Percentiles rank a stretch among this genome's conserved stretches.
Evolutionary conservation across 2,329 filamentous ascomycete genomes (phyloP).

Genomic region (Stagonosporopsis chrysanthemi): DNA sequence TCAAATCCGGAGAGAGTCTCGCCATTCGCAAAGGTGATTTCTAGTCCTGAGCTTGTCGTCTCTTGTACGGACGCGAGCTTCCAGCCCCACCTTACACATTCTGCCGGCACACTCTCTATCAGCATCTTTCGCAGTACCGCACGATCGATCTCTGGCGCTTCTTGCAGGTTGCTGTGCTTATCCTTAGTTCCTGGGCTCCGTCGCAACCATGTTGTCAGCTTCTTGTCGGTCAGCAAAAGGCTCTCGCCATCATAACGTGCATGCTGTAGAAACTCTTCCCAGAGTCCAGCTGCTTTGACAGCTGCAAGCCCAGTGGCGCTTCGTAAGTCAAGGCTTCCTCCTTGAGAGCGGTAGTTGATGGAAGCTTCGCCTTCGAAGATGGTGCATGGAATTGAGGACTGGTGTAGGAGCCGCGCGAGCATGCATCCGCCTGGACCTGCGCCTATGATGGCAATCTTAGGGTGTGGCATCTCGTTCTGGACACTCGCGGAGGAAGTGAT

Average conservation of each 20-base stretch:
- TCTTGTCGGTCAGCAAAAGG: slow-evolving; percentile 52
- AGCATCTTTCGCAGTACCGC: slow-evolving; percentile 31
- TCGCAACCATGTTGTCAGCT: slow-evolving; percentile 33
- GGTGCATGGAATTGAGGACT: slow-evolving; percentile 54
- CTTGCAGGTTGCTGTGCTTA: slow-evolving; percentile 19
- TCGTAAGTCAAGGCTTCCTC: slow-evolving; percentile 63
- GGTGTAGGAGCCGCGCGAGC: slow-evolving; percentile 61
- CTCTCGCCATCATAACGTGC: slow-evolving; percentile 55
- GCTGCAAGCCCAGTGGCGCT: slow-evolving; percentile 59
- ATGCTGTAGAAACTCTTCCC: slow-evolving; percentile 56
- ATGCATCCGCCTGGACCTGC: slow-evolving; percentile 57
- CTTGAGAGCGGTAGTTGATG: slow-evolving; percentile 39
- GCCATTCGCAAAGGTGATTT: slow-evolving; percentile 39
- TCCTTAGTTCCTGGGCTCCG: slow-evolving; percentile 20
- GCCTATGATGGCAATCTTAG: slow-evolving; percentile 50
- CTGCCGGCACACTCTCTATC: slow-evolving; percentile 32
- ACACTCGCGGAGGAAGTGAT: not conserved
- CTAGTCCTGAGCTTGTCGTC: slow-evolving; percentile 13
- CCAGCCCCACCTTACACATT: slow-evolving; percentile 34
- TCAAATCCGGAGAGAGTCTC: slow-evolving; percentile 46
- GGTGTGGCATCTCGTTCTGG: slow-evolving; percentile 15
- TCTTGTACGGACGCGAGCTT: slow-evolving; percentile 30
- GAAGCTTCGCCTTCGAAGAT: slow-evolving; percentile 56
- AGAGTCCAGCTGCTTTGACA: slow-evolving; percentile 59
- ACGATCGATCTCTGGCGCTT: slow-evolving; percentile 40